Evolutionary conservation across 768 basidiomycete species (phyloP), one percentile per base, ranked within the genome.

Genomic region (Rhodotorula diobovata): DNA sequence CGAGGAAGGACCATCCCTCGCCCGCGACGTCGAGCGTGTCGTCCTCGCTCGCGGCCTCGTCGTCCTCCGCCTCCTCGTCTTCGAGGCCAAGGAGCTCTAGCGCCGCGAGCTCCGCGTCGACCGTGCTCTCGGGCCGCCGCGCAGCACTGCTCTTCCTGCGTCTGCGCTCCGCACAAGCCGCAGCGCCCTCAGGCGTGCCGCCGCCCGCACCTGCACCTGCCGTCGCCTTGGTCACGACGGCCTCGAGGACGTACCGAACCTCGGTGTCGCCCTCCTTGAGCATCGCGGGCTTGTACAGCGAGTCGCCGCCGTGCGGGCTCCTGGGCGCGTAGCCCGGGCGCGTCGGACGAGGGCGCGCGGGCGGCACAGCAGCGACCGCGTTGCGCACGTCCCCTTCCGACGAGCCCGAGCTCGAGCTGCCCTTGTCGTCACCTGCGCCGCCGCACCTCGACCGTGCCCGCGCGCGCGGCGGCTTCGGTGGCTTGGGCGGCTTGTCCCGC

Each of bases 1-100:
- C 46, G 35, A 69, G 57, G 62, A 58, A 63, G 32, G 39, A 63
- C 68, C 68, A 69, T 0, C 68, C 68, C 30, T 63, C 61, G 41
- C 41, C 11, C 6, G 41, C 41, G 11, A 43, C 41, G 41, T 43
- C 41, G 41, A 43, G 41, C 41, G 41, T 43, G n/a, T 63, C 67
- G 15, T 32, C 62, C 35, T 68, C 61, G 28, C 25, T 15, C 6
- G 15, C 48, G n/a, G 50, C 28, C 25, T 16, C 34, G 12, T 58
- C 64, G 16, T 50, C 43, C 25, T 45, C 51, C 11, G n/a, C 55
- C 6, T 41, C 28, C 28, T 41, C 51, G 5, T 48, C 34, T 11
- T 25, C 32, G 16, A 37, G 50, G 15, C 2, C 35, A 18, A 50
- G 23, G 4, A n/a, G 20, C 8, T 46, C 59, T 1, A 30, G 11